Evolutionary conservation across 169 alveolate genomes (phyloP), one percentile per base, ranked within the genome.

Genomic region (Plasmodium relictum): DNA sequence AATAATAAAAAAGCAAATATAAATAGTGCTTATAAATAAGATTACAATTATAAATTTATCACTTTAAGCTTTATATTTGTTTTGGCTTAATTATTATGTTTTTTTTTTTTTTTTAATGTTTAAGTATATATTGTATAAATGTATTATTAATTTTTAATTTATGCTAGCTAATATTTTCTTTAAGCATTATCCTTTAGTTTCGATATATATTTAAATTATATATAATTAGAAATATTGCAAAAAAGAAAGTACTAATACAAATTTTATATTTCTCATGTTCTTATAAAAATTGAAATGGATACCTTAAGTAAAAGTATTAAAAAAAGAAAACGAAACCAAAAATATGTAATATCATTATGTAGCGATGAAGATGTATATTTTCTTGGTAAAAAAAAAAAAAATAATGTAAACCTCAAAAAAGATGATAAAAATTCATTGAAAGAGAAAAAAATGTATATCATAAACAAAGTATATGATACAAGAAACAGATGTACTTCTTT

Each of bases 291-390:
- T 74, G 63, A 63, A 59, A 74, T 74, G 88, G 88, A 74, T 74
- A 58, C 41, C 37, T 16, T 26, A 20, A 66, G 41, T 0, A 74
- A 41, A 59, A 62, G 58, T 50, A 74, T 37, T 12, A 42, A 45
- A 74, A 58, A 59, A 44, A 74, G 88, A 37, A 74, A 59, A 59
- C 42, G 88, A 59, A 74, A 74, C 62, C 59, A 26, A 26, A 20
- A 48, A 44, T 44, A 31, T 59, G 41, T 74, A 9, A 59, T 58
- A 59, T 74, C 88, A 2, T 42, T 48, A 41, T 24, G 73, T 58
- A 62, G 58, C 24, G 73, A 74, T 48, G 88, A 74, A 16, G 41
- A 50, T 48, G 88, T 56, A 31, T 20, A 74, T 26, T 58, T 39
- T 22, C 31, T 66, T 10, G 88, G 41, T 42, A 56, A 39, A 74